Evolutionary conservation across 2,329 filamentous ascomycete genomes (phyloP), one percentile per base, ranked within the genome.

Genomic region (Pyrenophora seminiperda): DNA sequence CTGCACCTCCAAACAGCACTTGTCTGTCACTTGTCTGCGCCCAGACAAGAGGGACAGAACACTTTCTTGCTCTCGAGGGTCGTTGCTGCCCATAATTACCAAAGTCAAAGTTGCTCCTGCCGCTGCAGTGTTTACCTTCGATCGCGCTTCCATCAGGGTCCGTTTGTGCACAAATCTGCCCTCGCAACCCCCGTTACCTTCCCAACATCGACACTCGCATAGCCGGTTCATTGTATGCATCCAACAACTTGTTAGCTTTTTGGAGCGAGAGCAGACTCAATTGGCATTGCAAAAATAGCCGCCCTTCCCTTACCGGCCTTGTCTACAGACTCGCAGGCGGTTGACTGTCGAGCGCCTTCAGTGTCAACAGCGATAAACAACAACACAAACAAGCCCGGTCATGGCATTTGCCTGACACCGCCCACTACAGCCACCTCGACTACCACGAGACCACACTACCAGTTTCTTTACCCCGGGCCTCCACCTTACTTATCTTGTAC

Each of bases 211-310:
- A 54, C 50, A 42, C 53, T 44, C 51, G 54, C 54, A 49, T 55
- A 56, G 32, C 47, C 38, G 41, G 53, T 24, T 53, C 53, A 62
- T 59, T 62, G 60, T 61, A 68, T 62, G 63, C 63, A 65, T 64
- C 64, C 62, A 63, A 62, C 61, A 47, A 63, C 61, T 63, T 67
- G 63, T 66, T 69, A 66, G 61, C 56, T 60, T 68, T 69, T 68
- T 68, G 64, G 63, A 55, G 57, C 46, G 57, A 57, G 47, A 58
- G 44, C 50, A 63, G 54, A 41, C 36, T 62, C 57, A 56, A 57
- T 65, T 65, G 61, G 54, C 54, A 52, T 53, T 55, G 55, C 55
- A 58, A 58, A 54, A 54, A 58, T 51, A 50, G 61, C 63, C 56
- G 61, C 50, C 66, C 56, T 48, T 70, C 66, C 50, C 59, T 69